Percentiles rank a stretch among this genome's conserved stretches.
These are phyloP conservation scores for Penicillium fimorum DNA, from an alignment of 495 filamentous ascomycete genomes.

Conservation along the genomic window DNA sequence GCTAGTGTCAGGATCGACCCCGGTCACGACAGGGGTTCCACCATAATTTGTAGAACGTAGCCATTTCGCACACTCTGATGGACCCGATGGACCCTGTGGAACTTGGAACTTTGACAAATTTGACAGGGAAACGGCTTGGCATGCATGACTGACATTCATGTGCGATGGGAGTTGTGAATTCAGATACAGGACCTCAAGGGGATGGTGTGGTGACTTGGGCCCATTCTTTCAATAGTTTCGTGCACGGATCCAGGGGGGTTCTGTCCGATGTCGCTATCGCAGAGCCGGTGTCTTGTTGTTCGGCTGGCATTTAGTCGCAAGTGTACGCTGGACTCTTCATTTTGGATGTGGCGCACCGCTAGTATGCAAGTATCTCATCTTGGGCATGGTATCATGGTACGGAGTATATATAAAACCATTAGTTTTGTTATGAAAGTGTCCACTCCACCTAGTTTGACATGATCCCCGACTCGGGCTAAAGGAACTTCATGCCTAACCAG, in stretches of 20 bases:
- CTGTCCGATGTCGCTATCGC: constrained; percentile 10
- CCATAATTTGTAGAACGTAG: not conserved
- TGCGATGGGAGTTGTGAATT: constrained; percentile 3
- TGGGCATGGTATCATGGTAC: not conserved
- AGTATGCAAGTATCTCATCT: constrained; percentile 12
- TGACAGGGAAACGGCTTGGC: constrained; percentile 19
- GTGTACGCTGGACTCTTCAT: constrained; percentile 7
- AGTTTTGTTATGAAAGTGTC: not conserved
- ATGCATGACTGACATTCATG: constrained; percentile 27
- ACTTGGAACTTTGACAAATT: constrained; percentile 1
- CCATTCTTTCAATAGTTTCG: constrained; percentile 27
- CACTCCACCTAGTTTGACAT: not conserved
- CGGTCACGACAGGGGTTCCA: constrained; percentile 14
- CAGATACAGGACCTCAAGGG: not conserved
- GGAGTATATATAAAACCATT: not conserved
- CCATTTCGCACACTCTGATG: constrained; percentile 1
- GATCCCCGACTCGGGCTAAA: not conserved
- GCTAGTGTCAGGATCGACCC: constrained; percentile 21
- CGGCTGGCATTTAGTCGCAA: constrained; percentile 13
- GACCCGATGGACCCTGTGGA: not conserved
- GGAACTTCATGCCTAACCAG: constrained; percentile 1
- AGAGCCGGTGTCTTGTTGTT: not conserved
- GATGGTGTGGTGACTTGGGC: not conserved
- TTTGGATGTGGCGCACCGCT: constrained; percentile 9
- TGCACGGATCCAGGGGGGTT: constrained; percentile 23